A percentile compares a stretch with the other conserved stretches of the same genome.
Conservation (phyloP, 805 yeast species). For the Ogataea thermomethanolica region DNA sequence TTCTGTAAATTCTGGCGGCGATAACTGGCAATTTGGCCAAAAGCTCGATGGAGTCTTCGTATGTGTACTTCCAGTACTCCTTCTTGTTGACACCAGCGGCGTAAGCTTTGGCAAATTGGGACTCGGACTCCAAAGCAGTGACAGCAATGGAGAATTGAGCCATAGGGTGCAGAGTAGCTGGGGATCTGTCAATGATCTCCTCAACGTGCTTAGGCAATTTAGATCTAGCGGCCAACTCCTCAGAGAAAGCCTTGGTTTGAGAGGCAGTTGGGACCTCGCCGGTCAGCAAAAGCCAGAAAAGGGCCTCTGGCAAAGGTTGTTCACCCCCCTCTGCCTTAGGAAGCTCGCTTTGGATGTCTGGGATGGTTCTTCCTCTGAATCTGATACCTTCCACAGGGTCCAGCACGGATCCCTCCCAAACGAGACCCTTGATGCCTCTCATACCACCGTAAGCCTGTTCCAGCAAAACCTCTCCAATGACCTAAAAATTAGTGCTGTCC, state of each 20-base stretch:
- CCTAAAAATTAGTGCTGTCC: slow-evolving; percentile 22
- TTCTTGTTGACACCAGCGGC: slow-evolving; percentile 79
- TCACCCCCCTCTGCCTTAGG: slow-evolving; percentile 71
- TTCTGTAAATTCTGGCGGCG: slow-evolving; percentile 81
- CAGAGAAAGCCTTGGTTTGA: slow-evolving; percentile 68
- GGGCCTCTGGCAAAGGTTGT: slow-evolving; percentile 71
- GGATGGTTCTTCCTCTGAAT: slow-evolving; percentile 81
- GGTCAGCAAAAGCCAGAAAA: slow-evolving; percentile 78
- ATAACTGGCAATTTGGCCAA: slow-evolving; percentile 79
- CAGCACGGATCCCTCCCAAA: slow-evolving; percentile 85
- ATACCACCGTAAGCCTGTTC: slow-evolving; percentile 90
- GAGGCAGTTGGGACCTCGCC: slow-evolving; percentile 77
- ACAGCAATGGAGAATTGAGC: slow-evolving; percentile 85
- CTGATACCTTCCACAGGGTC: slow-evolving; percentile 85
- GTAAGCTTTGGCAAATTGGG: slow-evolving; percentile 80
- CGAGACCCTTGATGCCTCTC: slow-evolving; percentile 83
- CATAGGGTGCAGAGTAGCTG: slow-evolving; percentile 81
- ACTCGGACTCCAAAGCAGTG: slow-evolving; percentile 77
- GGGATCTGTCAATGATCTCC: slow-evolving; percentile 68
- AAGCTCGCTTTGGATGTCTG: slow-evolving; percentile 67
- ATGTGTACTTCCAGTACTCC: slow-evolving; percentile 82
- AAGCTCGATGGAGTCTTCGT: slow-evolving; percentile 75
- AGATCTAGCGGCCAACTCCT: slow-evolving; percentile 76
- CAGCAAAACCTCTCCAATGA: slow-evolving; percentile 67
- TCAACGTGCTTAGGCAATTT: slow-evolving; percentile 75